Percentiles rank a stretch among this genome's conserved stretches.
These are phyloP conservation scores for Russula dissimulans DNA, from an alignment of 768 basidiomycete genomes.

Conservation along the genomic window DNA sequence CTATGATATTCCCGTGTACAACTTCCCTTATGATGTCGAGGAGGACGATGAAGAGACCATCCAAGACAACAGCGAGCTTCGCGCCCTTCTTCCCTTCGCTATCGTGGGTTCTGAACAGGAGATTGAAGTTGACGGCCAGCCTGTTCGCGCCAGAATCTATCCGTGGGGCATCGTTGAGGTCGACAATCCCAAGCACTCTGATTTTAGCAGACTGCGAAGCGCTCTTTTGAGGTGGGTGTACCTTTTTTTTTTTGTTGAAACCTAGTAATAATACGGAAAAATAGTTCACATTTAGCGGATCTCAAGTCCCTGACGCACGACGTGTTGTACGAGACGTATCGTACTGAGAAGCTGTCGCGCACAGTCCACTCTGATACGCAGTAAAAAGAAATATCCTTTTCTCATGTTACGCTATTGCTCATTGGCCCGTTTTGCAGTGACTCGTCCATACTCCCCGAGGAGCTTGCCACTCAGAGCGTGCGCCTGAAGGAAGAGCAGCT, in stretches of 20 bases:
- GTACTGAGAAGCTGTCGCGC: slow-evolving; percentile 93
- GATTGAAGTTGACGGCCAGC: slow-evolving; percentile 85
- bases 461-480: slow-evolving; percentile 92
- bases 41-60: slow-evolving; percentile 99
- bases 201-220: slow-evolving; percentile 87
- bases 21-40: slow-evolving; percentile 98
- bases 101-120: slow-evolving; percentile 97
- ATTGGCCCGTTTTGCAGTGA: slow-evolving; percentile 40
- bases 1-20: slow-evolving; percentile 97
- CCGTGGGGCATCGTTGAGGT: slow-evolving; percentile 99
- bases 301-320: slow-evolving; percentile 92
- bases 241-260: not conserved
- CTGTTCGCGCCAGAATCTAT: slow-evolving; percentile 88
- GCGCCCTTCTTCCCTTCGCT: slow-evolving; percentile 90
- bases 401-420: slow-evolving; percentile 8
- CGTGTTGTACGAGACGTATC: slow-evolving; percentile 91
- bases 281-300: slow-evolving; percentile 87
- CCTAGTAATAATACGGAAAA: slow-evolving; percentile 1
- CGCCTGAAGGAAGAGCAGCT: slow-evolving; percentile 99
- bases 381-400: slow-evolving; percentile 31
- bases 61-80: slow-evolving; percentile 91
- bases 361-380: slow-evolving; percentile 75
- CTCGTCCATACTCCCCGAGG: slow-evolving; percentile 89
- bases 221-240: slow-evolving; percentile 74
- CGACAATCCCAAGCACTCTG: slow-evolving; percentile 99